These are phyloP conservation scores for Verticillium nubilum DNA, from an alignment of 2,329 filamentous ascomycete species.

Conservation along the genomic window DNA sequence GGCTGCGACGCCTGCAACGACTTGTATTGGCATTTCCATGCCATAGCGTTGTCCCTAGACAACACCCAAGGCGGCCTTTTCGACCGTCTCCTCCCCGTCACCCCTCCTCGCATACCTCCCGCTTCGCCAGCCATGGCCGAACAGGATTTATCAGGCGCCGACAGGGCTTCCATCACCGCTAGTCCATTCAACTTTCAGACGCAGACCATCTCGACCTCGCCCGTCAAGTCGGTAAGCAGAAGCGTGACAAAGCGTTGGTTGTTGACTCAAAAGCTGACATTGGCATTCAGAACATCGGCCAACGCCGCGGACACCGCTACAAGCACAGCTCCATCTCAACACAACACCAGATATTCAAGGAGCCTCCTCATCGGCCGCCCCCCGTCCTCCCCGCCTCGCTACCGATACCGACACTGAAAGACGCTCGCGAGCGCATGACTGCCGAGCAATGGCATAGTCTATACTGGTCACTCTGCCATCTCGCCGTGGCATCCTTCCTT, in stretches of 20 bases:
- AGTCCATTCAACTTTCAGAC: slow-evolving; percentile 96
- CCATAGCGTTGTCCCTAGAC: neutral
- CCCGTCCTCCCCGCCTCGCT: slow-evolving; percentile 86
- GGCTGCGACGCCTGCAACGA: neutral
- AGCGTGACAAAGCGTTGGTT: neutral
- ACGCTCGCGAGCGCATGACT: slow-evolving; percentile 88
- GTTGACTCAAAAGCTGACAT: neutral
- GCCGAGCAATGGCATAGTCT: slow-evolving; percentile 77
- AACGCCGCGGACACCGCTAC: slow-evolving; percentile 93
- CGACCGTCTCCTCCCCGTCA: neutral
- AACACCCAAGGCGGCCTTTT: neutral
- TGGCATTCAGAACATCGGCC: slow-evolving; percentile 67
- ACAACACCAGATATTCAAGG: slow-evolving; percentile 90
- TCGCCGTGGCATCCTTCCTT: slow-evolving; percentile 75
- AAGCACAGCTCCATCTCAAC: slow-evolving; percentile 90
- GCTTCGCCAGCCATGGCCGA: slow-evolving; percentile 27
- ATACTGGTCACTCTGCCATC: slow-evolving; percentile 87
- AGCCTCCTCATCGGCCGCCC: slow-evolving; percentile 79
- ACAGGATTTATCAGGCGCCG: slow-evolving; percentile 19
- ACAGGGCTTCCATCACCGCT: slow-evolving; percentile 24
- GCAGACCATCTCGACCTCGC: slow-evolving; percentile 66
- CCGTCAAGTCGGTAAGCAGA: slow-evolving; percentile 65
- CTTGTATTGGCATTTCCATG: neutral
- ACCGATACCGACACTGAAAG: slow-evolving; percentile 81
- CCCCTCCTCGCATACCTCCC: slow-evolving; percentile 1